Evolutionary conservation across 768 basidiomycete genomes (phyloP).

Genomic region (Kondoa malvinella): DNA sequence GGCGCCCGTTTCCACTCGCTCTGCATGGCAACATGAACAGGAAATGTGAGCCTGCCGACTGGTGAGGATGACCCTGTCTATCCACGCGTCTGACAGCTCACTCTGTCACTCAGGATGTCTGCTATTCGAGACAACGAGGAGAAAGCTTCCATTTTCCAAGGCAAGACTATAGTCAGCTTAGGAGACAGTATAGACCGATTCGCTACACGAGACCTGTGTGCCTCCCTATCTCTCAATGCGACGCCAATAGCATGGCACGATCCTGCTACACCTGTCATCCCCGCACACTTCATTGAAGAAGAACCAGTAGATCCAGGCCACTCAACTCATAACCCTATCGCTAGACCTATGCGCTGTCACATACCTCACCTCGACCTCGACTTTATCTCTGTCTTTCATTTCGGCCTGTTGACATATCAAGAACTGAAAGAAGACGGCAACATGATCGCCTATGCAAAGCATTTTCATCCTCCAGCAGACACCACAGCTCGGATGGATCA

Average conservation of each 20-base stretch:
- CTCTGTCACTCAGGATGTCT: not conserved
- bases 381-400: constrained; percentile 4
- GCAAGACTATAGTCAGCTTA: constrained; percentile 1
- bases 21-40: too few relatives aligned
- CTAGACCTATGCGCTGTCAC: not conserved
- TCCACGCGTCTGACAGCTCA: not conserved
- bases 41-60: not conserved
- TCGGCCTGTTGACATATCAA: not conserved
- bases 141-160: not conserved
- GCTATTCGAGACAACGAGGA: not conserved
- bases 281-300: not conserved
- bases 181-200: constrained; percentile 2
- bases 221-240: not conserved
- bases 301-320: not conserved
- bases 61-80: not conserved
- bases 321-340: not conserved
- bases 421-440: not conserved
- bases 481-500: not conserved
- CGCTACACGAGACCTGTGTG: constrained; percentile 1
- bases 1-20: not conserved
- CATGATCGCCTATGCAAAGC: not conserved
- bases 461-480: constrained; percentile 1
- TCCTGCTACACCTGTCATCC: not conserved
- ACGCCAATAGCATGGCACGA: not conserved
- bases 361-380: not conserved